Conservation (phyloP, 2,329 filamentous ascomycete genomes). For the Xylariomycetidae sp. region DNA sequence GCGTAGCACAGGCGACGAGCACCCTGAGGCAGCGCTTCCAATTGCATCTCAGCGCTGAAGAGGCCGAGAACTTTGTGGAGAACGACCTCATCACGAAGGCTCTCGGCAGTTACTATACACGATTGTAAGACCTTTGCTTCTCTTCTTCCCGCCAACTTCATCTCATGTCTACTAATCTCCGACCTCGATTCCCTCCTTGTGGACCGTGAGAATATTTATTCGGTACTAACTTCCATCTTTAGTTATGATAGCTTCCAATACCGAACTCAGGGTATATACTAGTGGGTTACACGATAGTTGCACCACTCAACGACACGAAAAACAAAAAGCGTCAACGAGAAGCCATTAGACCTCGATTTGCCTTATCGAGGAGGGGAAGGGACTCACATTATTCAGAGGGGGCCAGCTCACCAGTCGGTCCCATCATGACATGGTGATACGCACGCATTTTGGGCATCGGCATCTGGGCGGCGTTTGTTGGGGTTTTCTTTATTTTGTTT, state of each 20-base stretch:
- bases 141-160: conserved; percentile 2
- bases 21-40: conserved; percentile 72
- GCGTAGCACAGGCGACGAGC: conserved; percentile 65
- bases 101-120: conserved; percentile 80
- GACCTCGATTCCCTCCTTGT: neutral
- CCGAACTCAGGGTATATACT: conserved; percentile 83
- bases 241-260: conserved; percentile 87
- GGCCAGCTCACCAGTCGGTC: too few species aligned
- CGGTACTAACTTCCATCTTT: conserved; percentile 41
- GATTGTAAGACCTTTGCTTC: conserved; percentile 56
- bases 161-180: neutral
- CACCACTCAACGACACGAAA: neutral
- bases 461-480: too few species aligned
- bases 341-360: too few species aligned
- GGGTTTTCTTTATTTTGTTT: too few species aligned
- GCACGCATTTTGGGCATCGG: too few species aligned
- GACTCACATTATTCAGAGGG: too few species aligned
- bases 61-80: conserved; percentile 77
- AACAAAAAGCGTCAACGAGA: too few species aligned
- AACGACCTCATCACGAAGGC: conserved; percentile 75
- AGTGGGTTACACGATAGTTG: conserved; percentile 16
- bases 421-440: too few species aligned
- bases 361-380: too few species aligned
- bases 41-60: conserved; percentile 75
- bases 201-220: too few species aligned